phyloP scores from a whole-genome alignment of 1,284 basidiomycete genomes.

The Tilletiaria anomala region DNA sequence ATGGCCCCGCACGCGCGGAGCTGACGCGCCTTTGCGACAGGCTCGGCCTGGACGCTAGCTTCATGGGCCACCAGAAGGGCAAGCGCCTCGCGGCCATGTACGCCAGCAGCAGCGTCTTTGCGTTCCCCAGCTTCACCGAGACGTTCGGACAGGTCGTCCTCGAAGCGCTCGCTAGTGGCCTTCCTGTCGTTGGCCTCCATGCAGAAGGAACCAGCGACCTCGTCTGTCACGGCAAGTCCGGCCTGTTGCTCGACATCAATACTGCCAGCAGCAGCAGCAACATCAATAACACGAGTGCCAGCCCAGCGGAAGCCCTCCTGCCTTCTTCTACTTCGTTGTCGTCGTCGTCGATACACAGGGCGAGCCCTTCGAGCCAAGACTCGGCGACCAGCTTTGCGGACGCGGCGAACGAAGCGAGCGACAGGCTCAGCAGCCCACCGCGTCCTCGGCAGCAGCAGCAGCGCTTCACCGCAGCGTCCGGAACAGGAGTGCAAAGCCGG shows the following conservation, averaged over 20 bases:
- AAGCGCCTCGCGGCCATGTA: constrained; percentile 40
- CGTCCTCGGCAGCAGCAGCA: constrained; percentile 3
- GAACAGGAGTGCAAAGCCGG: constrained; percentile 6
- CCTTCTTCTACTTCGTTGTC: neutral
- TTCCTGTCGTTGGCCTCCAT: constrained; percentile 48
- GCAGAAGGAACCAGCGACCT: constrained; percentile 50
- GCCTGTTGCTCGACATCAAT: constrained; percentile 39
- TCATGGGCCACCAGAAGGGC: constrained; percentile 45
- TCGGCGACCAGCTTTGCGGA: constrained; percentile 9
- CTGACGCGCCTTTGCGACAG: constrained; percentile 43
- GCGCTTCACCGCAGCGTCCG: neutral
- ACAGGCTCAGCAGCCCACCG: constrained; percentile 1
- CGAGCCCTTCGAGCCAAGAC: neutral
- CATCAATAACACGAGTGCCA: neutral
- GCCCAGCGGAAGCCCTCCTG: neutral
- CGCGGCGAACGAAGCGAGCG: constrained; percentile 9
- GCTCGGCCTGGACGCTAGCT: constrained; percentile 44
- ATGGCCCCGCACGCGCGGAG: constrained; percentile 46
- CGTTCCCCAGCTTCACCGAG: constrained; percentile 47
- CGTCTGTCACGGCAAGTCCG: constrained; percentile 44
- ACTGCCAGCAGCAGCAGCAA: constrained; percentile 12
- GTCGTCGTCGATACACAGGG: neutral
- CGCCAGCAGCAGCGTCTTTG: constrained; percentile 48
- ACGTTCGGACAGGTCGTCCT: constrained; percentile 50
- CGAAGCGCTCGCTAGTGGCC: constrained; percentile 47